Evolutionary conservation across 2,329 filamentous ascomycete genomes (phyloP), one percentile per base, ranked within the genome.

Genomic region (Hypoxylon sp.): DNA sequence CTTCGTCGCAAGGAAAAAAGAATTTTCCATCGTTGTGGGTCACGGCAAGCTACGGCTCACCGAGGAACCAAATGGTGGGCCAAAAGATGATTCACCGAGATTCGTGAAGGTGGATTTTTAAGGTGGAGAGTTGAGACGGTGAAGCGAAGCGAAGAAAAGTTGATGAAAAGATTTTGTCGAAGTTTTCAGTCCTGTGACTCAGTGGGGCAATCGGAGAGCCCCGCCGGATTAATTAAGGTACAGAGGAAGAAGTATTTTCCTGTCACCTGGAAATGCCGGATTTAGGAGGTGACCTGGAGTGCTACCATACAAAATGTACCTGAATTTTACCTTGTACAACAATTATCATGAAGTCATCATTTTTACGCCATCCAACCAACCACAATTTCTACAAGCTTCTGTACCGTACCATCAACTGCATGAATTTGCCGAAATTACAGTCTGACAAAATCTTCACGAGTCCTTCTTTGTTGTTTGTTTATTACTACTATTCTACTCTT

Each of bases 21-120:
- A 46, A 60, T 55, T 46, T 53, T 35, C 36, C 29, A 15, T 35
- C 8, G 23, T 11, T 21, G 61, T 61, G 58, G 59, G 57, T 57
- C 40, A 46, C 63, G 63, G 63, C 42, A 63, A 63, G 25, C 26
- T 29, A 46, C 63, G 63, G 63, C 61, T 60, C 44, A 47, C 27
- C 6, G 11, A 35, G 40, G 13, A 25, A 5, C n/a, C n/a, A n/a
- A n/a, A n/a, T n/a, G 16, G 50, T 54, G 54, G 45, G 35, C 36
- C 5, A 26, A n/a, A 20, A 19, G n/a, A n/a, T n/a, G n/a, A 27
- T 44, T 40, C 52, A 53, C 48, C 45, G 37, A 50, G 29, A 49
- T 46, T 53, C 19, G 26, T 49, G 38, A 50, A 25, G 29, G 54
- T 57, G 54, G 54, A 53, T 43, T 34, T n/a, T 17, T 17, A 20